Evolutionary conservation across 2,329 filamentous ascomycete genomes (phyloP).

Genomic region (Pseudogymnoascus sp.): DNA sequence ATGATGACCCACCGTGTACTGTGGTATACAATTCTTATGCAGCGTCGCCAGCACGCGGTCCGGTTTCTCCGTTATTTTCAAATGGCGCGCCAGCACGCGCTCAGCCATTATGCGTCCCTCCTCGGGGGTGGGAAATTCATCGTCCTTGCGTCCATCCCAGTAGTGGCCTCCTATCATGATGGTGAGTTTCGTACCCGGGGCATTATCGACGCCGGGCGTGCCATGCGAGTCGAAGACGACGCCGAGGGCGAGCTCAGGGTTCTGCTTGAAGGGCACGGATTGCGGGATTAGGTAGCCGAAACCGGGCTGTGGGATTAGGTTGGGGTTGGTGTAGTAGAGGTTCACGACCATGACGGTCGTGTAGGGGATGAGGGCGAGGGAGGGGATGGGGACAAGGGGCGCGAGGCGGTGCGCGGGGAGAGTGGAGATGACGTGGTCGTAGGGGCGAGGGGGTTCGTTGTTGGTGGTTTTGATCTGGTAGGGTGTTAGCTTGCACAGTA

Average conservation of each 20-base stretch:
- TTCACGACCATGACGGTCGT: slow-evolving; percentile 91
- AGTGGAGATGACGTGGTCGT: slow-evolving; percentile 60
- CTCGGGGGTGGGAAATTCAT: slow-evolving; percentile 53
- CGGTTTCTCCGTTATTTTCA: slow-evolving; percentile 59
- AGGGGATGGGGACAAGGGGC: slow-evolving; percentile 33
- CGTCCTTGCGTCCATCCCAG: slow-evolving; percentile 54
- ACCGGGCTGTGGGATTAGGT: slow-evolving; percentile 58
- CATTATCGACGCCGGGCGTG: slow-evolving; percentile 31
- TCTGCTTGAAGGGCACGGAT: slow-evolving; percentile 60
- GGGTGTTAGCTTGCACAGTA: slow-evolving; percentile 18
- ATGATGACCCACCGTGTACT: slow-evolving; percentile 73
- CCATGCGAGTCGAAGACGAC: slow-evolving; percentile 76
- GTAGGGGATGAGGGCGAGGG: slow-evolving; percentile 49
- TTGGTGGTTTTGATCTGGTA: slow-evolving; percentile 29
- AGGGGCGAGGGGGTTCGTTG: slow-evolving; percentile 25
- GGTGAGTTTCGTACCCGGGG: slow-evolving; percentile 71
- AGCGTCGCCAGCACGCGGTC: slow-evolving; percentile 54
- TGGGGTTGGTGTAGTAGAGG: slow-evolving; percentile 65
- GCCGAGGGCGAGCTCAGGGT: slow-evolving; percentile 77
- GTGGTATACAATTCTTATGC: slow-evolving; percentile 73
- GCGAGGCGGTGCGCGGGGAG: slow-evolving; percentile 30
- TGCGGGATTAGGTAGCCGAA: slow-evolving; percentile 91
- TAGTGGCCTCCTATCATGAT: slow-evolving; percentile 94
- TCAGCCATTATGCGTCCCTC: slow-evolving; percentile 65
- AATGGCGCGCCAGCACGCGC: slow-evolving; percentile 62